phyloP scores from a whole-genome alignment of 1,139 yeast species.

The Debaryomyces robertsiae region DNA sequence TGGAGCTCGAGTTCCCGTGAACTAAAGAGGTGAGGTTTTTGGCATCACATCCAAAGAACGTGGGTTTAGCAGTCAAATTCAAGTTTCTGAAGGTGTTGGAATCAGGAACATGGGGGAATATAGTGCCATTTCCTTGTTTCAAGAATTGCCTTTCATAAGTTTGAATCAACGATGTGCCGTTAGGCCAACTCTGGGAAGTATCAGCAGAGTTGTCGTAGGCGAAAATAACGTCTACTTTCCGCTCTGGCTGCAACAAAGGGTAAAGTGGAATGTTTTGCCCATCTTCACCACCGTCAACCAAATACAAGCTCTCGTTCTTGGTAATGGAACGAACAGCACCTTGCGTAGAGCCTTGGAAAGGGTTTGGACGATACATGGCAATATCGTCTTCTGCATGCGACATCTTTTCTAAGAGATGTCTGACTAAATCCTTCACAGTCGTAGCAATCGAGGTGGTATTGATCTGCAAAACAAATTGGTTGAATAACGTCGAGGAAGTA shows the following conservation, averaged over 20 bases:
- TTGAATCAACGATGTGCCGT: slow-evolving; percentile 39
- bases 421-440: slow-evolving; percentile 44
- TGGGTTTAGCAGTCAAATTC: slow-evolving; percentile 67
- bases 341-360: slow-evolving; percentile 49
- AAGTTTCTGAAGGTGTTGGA: slow-evolving; percentile 57
- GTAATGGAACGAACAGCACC: slow-evolving; percentile 35
- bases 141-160: slow-evolving; percentile 74
- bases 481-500: slow-evolving; percentile 80
- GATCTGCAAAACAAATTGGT: slow-evolving; percentile 67
- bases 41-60: slow-evolving; percentile 86
- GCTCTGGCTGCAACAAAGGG: slow-evolving; percentile 41
- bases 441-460: slow-evolving; percentile 60
- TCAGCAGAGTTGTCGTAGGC: slow-evolving; percentile 55
- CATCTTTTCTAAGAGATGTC: slow-evolving; percentile 47
- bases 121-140: slow-evolving; percentile 59
- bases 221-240: slow-evolving; percentile 45
- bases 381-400: slow-evolving; percentile 45
- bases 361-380: slow-evolving; percentile 54
- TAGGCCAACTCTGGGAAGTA: slow-evolving; percentile 44
- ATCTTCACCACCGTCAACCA: slow-evolving; percentile 51
- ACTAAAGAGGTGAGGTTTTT: slow-evolving; percentile 58
- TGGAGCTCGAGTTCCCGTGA: slow-evolving; percentile 1
- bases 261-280: slow-evolving; percentile 44
- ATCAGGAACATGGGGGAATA: slow-evolving; percentile 90
- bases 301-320: slow-evolving; percentile 38